Base-by-base conservation (phyloP, 805 yeast genomes). In the Candida morakotiae region DNA sequence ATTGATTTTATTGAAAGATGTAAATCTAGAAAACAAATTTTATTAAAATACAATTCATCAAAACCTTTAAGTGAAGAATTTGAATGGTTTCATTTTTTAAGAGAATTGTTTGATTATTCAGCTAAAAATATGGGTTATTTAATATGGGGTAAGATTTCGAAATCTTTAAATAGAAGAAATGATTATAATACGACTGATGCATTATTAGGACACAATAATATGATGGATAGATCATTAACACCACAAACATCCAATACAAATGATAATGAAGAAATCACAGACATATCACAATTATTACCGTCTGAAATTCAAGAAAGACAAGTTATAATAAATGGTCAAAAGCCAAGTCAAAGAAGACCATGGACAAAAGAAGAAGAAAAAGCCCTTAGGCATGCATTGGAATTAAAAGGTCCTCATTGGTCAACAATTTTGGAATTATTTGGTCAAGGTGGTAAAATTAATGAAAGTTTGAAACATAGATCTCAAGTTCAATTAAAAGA, bases 401-500 rank as follows among this genome's bases (percentile, higher is more conserved):
- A 84, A 45, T 67, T 78, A 16, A 78, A 82, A 46, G 98, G 98
- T 1, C 95, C 98, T 0, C 87, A 83, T 47, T 93, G 98, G 98
- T 72, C 95, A 2, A 84, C 84, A 38, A 93, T 93, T 36, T 61
- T 91, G 32, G 96, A 86, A 51, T 62, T 84, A n/a, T 85, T 83
- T 56, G 98, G 98, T 2, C 85, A 95, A 3, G 98, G 98, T 7
- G 98, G 98, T 3, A 73, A 81, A 31, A 71, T 83, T 18, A 79
- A 81, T 28, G 98, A 93, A 56, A 77, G 81, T 1, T 69, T 93
- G 48, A 91, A 87, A 59, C 85, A 87, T 55, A 71, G 98, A 55
- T 82, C 84, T 3, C 95, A 88, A 52, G 87, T 91, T 13, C 98
- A 93, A 56, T 70, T 93, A 41, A 93, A 93, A 58, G 98, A 93